Base-by-base conservation (phyloP, 2,329 filamentous ascomycete species). In the Gnomoniopsis smithogilvyi region DNA sequence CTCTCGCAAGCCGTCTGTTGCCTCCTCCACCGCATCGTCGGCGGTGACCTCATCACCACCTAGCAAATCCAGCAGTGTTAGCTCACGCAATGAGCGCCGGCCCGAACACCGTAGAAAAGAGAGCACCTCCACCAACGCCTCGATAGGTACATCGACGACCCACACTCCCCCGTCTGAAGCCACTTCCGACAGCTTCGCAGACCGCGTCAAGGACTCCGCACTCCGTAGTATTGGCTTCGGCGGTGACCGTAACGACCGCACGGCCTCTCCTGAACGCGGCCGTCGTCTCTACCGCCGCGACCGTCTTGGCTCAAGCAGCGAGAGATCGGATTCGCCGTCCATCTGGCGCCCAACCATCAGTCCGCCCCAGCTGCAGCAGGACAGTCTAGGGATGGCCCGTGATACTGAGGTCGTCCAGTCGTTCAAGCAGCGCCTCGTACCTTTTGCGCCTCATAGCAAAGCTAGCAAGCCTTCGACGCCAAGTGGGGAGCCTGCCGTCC, bases 291-390 rank as follows among this genome's bases (percentile, higher is more conserved):
- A 58, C 7, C 60, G 60, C 8, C 49, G 46, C 22, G 53, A 58
- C 7, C 60, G 60, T 6, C 51, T 55, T 4, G 60, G 60, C 0
- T 62, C 60, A 4, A 60, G 60, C 52, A 57, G 56, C 50, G 60
- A 62, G 43, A 30, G 60, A 15, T 62, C 60, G n/a, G 60, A 62
- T 50, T 62, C 60, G 15, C 60, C 60, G 3, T 60, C 56, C 11
- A 53, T 62, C 6, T 62, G 60, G 60, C 36, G 60, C 34, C 60
- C 60, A 11, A 62, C 60, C 45, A 62, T 62, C 50, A 60, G 60
- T 45, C 60, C 56, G 12, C 60, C 60, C 12, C 56, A 60, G n/a
- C 53, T 62, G 15, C 60, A 62, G 50, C 54, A 56, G 45, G 60
- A 59, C 45, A 62, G 60, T 10, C 60, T 62, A 24, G 60, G 60